Conservation (phyloP, 2,329 filamentous ascomycete genomes). For the Aspergillus glaucus region DNA sequence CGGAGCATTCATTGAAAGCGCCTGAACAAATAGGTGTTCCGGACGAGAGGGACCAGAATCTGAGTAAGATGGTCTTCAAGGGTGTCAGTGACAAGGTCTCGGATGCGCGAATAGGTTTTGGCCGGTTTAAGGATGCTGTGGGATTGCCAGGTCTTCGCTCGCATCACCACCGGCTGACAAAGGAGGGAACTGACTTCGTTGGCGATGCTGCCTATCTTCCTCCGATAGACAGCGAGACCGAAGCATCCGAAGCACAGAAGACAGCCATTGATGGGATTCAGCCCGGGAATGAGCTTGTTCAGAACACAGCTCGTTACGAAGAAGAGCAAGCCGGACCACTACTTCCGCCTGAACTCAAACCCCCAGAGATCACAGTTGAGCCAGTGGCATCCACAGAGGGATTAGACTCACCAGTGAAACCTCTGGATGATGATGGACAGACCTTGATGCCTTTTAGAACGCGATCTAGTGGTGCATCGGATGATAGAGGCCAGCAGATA, state of each 20-base stretch:
- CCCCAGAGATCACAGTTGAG: constrained; percentile 31
- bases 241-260: constrained; percentile 9
- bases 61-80: constrained; percentile 65
- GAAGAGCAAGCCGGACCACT: constrained; percentile 6
- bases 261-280: constrained; percentile 10
- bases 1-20: constrained; percentile 25
- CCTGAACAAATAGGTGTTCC: constrained; percentile 19
- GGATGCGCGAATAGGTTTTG: constrained; percentile 75
- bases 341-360: constrained; percentile 10
- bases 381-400: constrained; percentile 15
- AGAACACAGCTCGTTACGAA: constrained; percentile 12
- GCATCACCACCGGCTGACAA: constrained; percentile 33
- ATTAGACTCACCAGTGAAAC: constrained; percentile 12
- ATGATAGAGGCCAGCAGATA: constrained; percentile 19
- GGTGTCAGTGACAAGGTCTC: constrained; percentile 71
- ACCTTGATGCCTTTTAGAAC: constrained; percentile 24
- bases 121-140: constrained; percentile 79
- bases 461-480: constrained; percentile 23
- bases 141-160: constrained; percentile 44
- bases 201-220: constrained; percentile 23
- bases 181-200: constrained; percentile 28
- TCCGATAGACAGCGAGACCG: constrained; percentile 24
- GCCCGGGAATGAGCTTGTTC: constrained; percentile 11
- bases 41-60: constrained; percentile 40
- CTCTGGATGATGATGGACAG: constrained; percentile 20